Conservation (phyloP, 2,329 filamentous ascomycete genomes). For the Herpomyces periplanetae region DNA sequence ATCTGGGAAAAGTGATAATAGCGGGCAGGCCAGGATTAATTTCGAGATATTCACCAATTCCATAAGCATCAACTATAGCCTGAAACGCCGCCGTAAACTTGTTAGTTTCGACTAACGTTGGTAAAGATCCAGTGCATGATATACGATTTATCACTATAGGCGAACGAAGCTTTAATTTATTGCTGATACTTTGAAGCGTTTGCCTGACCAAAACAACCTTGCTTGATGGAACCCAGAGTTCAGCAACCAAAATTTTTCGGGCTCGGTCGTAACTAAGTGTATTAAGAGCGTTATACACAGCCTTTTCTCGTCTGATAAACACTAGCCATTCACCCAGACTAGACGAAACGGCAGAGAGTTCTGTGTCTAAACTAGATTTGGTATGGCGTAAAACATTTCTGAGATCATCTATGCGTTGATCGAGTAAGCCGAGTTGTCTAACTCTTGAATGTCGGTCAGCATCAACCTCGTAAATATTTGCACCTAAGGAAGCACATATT, state of each 20-base stretch:
- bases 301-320: constrained; percentile 89
- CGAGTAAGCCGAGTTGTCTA: constrained; percentile 90
- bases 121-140: constrained; percentile 77
- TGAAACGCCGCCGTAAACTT: constrained; percentile 95
- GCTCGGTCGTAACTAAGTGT: constrained; percentile 86
- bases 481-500: constrained; percentile 86
- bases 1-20: constrained; percentile 89
- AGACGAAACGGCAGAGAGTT: constrained; percentile 67
- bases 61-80: constrained; percentile 94
- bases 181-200: constrained; percentile 81
- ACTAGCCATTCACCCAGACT: constrained; percentile 90
- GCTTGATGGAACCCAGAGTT: constrained; percentile 86
- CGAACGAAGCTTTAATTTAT: constrained; percentile 72
- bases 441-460: constrained; percentile 82
- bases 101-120: constrained; percentile 89
- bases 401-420: constrained; percentile 59
- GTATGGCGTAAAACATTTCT: constrained; percentile 78
- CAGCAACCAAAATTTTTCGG: constrained; percentile 75
- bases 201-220: constrained; percentile 59
- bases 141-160: constrained; percentile 97
- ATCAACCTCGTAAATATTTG: constrained; percentile 80
- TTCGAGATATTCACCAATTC: constrained; percentile 83
- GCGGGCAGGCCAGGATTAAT: constrained; percentile 84
- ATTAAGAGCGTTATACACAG: constrained; percentile 77
- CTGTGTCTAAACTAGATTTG: constrained; percentile 62